phyloP scores from a whole-genome alignment of 148 eudicot species.

The Chenopodium berlandieri region DNA sequence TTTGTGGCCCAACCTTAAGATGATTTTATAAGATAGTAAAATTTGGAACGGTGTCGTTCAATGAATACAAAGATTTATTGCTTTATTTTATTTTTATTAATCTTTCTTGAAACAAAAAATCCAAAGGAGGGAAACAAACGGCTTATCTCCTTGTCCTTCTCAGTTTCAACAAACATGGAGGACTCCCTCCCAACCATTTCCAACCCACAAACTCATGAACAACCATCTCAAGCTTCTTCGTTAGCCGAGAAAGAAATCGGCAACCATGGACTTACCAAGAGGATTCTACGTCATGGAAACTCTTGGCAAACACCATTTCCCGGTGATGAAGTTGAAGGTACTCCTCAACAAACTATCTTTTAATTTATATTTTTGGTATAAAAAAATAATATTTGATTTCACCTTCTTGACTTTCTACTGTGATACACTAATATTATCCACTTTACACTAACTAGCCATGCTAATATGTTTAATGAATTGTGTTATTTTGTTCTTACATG shows the following conservation, averaged over 20 bases:
- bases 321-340: slow-evolving; percentile 59
- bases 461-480: no score
- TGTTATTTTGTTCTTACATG: no score
- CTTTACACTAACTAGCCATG: no score
- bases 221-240: background rate
- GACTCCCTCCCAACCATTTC: slow-evolving; percentile 15
- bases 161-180: slow-evolving; percentile 8
- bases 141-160: slow-evolving; percentile 34
- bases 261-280: slow-evolving; percentile 35
- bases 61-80: background rate
- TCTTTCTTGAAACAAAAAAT: slow-evolving; percentile 7
- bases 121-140: slow-evolving; percentile 54
- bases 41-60: slow-evolving; percentile 14
- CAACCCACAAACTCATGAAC: slow-evolving; percentile 5
- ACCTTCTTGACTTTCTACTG: background rate
- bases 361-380: background rate
- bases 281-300: slow-evolving; percentile 31
- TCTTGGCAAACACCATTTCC: slow-evolving; percentile 46
- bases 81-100: no score
- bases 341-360: background rate
- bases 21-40: background rate
- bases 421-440: no score
- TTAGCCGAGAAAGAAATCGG: slow-evolving; percentile 29
- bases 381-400: background rate
- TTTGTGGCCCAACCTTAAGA: background rate